phyloP scores from a whole-genome alignment of 2,329 filamentous ascomycete genomes.

The Fonsecaea erecta region DNA sequence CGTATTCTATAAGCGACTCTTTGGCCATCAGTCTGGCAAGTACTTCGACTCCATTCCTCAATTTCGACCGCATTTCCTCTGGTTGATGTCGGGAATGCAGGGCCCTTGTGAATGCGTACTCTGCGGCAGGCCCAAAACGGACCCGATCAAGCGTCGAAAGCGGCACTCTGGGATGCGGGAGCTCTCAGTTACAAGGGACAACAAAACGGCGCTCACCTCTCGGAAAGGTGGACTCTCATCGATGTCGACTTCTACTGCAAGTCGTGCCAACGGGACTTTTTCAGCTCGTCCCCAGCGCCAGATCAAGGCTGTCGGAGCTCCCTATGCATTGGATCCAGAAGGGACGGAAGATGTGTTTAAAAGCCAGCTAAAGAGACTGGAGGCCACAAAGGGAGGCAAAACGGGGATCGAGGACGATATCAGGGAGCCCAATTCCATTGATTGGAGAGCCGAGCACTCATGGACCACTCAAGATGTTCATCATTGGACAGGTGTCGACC shows the following conservation, averaged over 20 bases:
- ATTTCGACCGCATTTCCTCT: slow-evolving; percentile 63
- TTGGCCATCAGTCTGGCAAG: slow-evolving; percentile 58
- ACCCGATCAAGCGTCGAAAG: slow-evolving; percentile 30
- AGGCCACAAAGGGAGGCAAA: slow-evolving; percentile 39
- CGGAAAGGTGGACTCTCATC: slow-evolving; percentile 19
- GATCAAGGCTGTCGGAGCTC: slow-evolving; percentile 28
- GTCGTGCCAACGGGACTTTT: slow-evolving; percentile 23
- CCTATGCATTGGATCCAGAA: slow-evolving; percentile 51
- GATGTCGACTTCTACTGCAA: slow-evolving; percentile 23
- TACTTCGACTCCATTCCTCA: slow-evolving; percentile 59
- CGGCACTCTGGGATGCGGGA: background rate
- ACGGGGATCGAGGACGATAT: slow-evolving; percentile 52
- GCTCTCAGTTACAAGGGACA: background rate
- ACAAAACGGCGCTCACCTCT: slow-evolving; percentile 22
- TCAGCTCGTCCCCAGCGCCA: slow-evolving; percentile 33
- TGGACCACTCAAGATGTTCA: slow-evolving; percentile 6
- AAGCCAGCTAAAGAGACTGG: slow-evolving; percentile 55
- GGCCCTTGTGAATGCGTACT: slow-evolving; percentile 57
- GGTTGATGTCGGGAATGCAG: slow-evolving; percentile 56
- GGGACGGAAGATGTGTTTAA: slow-evolving; percentile 61
- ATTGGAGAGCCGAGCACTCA: slow-evolving; percentile 58
- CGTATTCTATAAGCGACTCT: slow-evolving; percentile 61
- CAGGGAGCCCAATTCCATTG: slow-evolving; percentile 57
- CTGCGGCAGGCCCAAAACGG: slow-evolving; percentile 44
- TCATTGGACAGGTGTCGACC: slow-evolving; percentile 39